A percentile compares a stretch with the other conserved stretches of the same genome.
Evolutionary conservation across 495 filamentous ascomycete species (phyloP).

Genomic region (Apiosordaria backusii): DNA sequence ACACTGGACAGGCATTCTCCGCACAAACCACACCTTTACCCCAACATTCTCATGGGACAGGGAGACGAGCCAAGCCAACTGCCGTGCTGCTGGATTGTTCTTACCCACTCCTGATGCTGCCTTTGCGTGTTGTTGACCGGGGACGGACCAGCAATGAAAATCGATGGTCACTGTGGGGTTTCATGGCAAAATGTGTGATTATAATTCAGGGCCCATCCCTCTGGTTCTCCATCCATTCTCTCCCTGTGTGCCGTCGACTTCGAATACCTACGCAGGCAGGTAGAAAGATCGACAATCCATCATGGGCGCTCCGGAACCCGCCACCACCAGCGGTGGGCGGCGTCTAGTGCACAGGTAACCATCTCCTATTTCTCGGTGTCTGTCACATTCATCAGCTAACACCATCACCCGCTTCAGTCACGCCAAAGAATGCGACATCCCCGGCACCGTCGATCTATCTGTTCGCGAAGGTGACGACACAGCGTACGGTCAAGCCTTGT

Average conservation of each 20-base stretch:
- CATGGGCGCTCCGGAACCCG: background rate
- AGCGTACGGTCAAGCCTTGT: conserved; percentile 59
- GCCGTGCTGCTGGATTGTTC: too few relatives aligned
- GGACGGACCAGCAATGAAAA: background rate
- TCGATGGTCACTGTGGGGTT: background rate
- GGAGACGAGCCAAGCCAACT: too few relatives aligned
- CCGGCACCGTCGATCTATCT: conserved; percentile 2
- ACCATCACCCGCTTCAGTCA: background rate
- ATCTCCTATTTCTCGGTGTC: background rate
- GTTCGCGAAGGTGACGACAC: conserved; percentile 57
- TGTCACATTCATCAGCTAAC: background rate
- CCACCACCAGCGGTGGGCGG: background rate
- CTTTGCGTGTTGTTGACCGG: background rate
- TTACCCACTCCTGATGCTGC: background rate
- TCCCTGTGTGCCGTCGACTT: background rate
- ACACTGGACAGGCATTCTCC: background rate
- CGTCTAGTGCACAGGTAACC: background rate
- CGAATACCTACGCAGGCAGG: background rate
- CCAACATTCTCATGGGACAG: background rate
- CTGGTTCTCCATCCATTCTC: background rate
- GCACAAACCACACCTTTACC: background rate
- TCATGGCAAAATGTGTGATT: background rate
- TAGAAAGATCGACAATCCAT: background rate
- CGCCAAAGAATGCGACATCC: conserved; percentile 7
- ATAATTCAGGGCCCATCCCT: background rate